phyloP scores from a whole-genome alignment of 768 basidiomycete species.

The Cubamyces lactineus region DNA sequence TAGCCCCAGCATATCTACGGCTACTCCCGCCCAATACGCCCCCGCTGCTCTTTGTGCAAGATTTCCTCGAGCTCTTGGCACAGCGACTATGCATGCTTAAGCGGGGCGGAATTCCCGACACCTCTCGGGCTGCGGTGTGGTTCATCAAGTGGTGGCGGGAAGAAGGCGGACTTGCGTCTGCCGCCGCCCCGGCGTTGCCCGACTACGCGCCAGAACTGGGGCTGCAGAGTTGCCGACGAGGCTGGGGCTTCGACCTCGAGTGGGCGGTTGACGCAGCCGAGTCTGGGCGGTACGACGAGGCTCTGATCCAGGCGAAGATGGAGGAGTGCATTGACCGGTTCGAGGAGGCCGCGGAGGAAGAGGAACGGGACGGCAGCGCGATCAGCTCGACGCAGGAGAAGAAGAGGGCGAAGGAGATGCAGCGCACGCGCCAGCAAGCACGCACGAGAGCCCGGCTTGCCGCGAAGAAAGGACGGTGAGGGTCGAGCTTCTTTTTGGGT shows the following conservation, averaged over 20 bases:
- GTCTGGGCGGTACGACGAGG: constrained; percentile 31
- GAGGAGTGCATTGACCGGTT: constrained; percentile 67
- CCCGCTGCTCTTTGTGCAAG: constrained; percentile 63
- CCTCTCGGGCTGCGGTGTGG: constrained; percentile 72
- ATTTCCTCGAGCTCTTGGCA: constrained; percentile 73
- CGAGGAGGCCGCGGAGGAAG: constrained; percentile 45
- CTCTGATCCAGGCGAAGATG: constrained; percentile 64
- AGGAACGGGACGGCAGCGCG: constrained; percentile 57
- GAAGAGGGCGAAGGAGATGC: constrained; percentile 53
- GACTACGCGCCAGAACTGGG: not conserved
- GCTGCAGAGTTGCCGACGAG: constrained; percentile 43
- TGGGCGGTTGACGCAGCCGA: constrained; percentile 19
- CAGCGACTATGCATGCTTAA: constrained; percentile 79
- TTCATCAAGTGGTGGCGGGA: constrained; percentile 90
- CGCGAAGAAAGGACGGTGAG: constrained; percentile 22
- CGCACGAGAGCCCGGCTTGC: constrained; percentile 36
- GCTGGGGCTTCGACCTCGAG: constrained; percentile 88
- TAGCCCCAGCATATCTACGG: constrained; percentile 72
- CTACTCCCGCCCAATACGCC: constrained; percentile 56
- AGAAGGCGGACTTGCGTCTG: constrained; percentile 60
- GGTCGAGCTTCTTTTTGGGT: not conserved
- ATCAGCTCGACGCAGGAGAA: constrained; percentile 74
- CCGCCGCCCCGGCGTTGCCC: constrained; percentile 29
- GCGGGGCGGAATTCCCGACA: constrained; percentile 75
- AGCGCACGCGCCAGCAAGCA: constrained; percentile 42